Conservation (phyloP, 2,329 filamentous ascomycete species). For the Talaromyces sp. region DNA sequence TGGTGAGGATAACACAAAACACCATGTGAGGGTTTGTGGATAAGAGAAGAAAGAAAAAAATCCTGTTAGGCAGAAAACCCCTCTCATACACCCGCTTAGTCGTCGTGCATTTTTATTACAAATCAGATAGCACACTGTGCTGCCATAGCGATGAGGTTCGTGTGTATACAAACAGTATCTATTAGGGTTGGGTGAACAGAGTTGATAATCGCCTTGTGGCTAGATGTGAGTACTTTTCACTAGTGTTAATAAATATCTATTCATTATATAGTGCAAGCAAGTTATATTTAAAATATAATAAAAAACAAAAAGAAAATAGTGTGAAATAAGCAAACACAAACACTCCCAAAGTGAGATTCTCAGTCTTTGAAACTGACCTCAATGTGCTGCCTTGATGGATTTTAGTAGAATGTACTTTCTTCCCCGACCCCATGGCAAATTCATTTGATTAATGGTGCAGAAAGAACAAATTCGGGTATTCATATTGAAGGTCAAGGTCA, state of each 20-base stretch:
- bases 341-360: background rate
- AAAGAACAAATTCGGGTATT: background rate
- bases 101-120: background rate
- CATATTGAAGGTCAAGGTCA: background rate
- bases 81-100: background rate
- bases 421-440: background rate
- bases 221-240: background rate
- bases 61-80: background rate
- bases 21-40: background rate
- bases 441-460: background rate
- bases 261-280: background rate
- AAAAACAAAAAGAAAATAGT: background rate
- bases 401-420: background rate
- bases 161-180: background rate
- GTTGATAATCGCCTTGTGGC: background rate
- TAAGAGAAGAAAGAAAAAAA: background rate
- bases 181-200: background rate
- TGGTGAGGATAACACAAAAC: background rate
- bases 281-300: background rate
- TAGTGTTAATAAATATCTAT: background rate
- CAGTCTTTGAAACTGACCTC: background rate
- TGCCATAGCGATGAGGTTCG: background rate
- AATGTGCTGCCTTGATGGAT: background rate
- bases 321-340: background rate
- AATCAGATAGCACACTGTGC: background rate